A percentile compares a stretch with the other conserved stretches of the same genome.
Evolutionary conservation across 1,284 basidiomycete genomes (phyloP).

Genomic region (Puccinia triticina): DNA sequence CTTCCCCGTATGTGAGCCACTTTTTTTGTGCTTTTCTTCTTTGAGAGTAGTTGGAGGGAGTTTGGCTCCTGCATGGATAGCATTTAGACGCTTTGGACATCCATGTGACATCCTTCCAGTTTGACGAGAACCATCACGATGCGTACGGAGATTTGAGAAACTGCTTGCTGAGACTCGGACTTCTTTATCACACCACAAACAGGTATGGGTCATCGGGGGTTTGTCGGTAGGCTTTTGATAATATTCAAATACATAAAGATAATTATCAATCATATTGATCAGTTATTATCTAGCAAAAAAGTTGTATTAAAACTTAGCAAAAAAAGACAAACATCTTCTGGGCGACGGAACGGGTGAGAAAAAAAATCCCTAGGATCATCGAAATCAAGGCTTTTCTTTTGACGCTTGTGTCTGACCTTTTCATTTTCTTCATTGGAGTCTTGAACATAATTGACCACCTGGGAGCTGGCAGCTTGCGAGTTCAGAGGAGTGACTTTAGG

Average conservation of each 20-base stretch:
- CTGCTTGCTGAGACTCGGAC: background rate
- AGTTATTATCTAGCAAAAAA: too few species aligned
- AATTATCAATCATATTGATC: too few species aligned
- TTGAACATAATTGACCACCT: background rate
- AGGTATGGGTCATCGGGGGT: background rate
- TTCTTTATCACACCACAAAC: conserved; percentile 1
- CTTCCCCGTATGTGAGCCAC: background rate
- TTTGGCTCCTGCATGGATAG: background rate
- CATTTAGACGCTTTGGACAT: background rate
- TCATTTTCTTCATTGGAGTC: background rate
- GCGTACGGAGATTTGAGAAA: background rate
- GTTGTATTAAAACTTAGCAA: too few species aligned
- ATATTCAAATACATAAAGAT: background rate
- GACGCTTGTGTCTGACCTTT: background rate
- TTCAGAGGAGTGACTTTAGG: background rate
- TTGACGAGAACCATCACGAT: conserved; percentile 19
- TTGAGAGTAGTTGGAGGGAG: background rate
- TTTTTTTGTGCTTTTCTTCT: background rate
- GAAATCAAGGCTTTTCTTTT: background rate
- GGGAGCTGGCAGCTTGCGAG: background rate
- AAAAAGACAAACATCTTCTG: background rate
- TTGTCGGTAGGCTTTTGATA: background rate
- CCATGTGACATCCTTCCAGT: background rate
- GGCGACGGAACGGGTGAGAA: background rate
- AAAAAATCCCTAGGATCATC: background rate